Conservation (phyloP, 768 basidiomycete genomes). For the Terana coerulea region DNA sequence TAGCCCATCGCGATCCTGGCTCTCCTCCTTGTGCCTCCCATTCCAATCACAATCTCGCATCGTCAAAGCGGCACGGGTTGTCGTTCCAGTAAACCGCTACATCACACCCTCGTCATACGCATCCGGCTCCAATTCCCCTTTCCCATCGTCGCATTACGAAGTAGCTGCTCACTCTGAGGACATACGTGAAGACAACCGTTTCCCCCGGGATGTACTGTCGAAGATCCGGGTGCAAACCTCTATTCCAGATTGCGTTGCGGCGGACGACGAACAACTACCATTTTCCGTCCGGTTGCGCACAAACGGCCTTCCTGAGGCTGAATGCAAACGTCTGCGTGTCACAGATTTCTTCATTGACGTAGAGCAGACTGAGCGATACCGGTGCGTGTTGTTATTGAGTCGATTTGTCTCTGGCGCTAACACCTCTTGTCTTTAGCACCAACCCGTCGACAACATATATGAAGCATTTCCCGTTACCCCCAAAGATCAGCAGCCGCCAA, state of each 20-base stretch:
- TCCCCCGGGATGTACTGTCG: slow-evolving; percentile 45
- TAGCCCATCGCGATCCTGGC: slow-evolving; percentile 36
- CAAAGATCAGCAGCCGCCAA: slow-evolving; percentile 57
- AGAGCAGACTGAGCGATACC: slow-evolving; percentile 61
- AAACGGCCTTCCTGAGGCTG: slow-evolving; percentile 41
- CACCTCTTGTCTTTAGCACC: no score
- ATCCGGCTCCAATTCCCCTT: slow-evolving; percentile 30
- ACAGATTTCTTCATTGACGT: slow-evolving; percentile 53
- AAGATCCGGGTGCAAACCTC: slow-evolving; percentile 64
- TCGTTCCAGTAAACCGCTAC: slow-evolving; percentile 53
- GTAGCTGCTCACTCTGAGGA: slow-evolving; percentile 12
- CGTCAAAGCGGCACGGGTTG: slow-evolving; percentile 35
- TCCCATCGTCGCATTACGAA: slow-evolving; percentile 29
- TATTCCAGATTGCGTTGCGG: slow-evolving; percentile 50
- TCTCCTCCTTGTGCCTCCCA: slow-evolving; percentile 53
- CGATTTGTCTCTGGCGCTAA: no score
- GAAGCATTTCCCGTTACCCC: slow-evolving; percentile 55
- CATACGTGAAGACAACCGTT: slow-evolving; percentile 12
- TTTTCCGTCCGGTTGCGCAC: slow-evolving; percentile 60
- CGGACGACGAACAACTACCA: slow-evolving; percentile 45
- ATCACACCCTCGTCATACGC: slow-evolving; percentile 33
- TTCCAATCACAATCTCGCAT: slow-evolving; percentile 44
- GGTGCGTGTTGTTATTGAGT: slow-evolving; percentile 55
- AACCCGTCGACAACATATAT: slow-evolving; percentile 37
- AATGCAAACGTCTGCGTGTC: slow-evolving; percentile 55